Evolutionary conservation across 1,284 basidiomycete genomes (phyloP), one percentile per base, ranked within the genome.

Genomic region (Heterobasidion occidentale): DNA sequence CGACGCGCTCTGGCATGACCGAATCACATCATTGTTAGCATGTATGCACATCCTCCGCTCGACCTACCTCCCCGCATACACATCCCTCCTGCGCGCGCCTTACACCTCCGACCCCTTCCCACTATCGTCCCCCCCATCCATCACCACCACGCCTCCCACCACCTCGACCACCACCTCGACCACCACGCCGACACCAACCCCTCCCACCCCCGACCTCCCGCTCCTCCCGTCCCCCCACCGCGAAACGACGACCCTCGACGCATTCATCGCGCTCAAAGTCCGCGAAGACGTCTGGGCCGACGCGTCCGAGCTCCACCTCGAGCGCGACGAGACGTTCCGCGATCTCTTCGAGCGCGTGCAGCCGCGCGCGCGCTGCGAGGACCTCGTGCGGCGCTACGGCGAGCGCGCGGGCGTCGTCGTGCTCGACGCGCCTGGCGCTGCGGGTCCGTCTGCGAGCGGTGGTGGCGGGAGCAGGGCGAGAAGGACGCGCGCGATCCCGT

Each of bases 91-190:
- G 58, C 79, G 80, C 36, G 66, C 74, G 0, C 86, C 86, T 0
- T 89, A 90, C 69, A 75, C 84, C 5, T 84, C 84, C 53, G 87
- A 91, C 64, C 88, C 88, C 0, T 91, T 90, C 69, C 88, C 88
- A 0, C 68, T 74, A 55, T 61, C 65, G 42, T 58, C 67, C 49
- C 61, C 69, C 45, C 62, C 65, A 56, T 58, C 64, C 53, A 67
- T 59, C 58, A 62, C 57, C 54, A 61, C 36, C 63, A 63, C 35
- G 62, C 63, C 53, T 35, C 2, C 48, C 33, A 11, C 17, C 14
- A 6, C 19, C 20, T n/a, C 17, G 17, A 15, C 48, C 17, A 15
- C 8, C 19, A 19, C 48, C 2, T 50, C 48, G 8, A n/a, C n/a
- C n/a, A n/a, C n/a, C n/a, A n/a, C n/a, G n/a, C n/a, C n/a, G n/a